Percentiles rank a stretch among this genome's conserved stretches.
Evolutionary conservation across 73 alveolate species (phyloP).

Genomic region (Urostyla sp.): DNA sequence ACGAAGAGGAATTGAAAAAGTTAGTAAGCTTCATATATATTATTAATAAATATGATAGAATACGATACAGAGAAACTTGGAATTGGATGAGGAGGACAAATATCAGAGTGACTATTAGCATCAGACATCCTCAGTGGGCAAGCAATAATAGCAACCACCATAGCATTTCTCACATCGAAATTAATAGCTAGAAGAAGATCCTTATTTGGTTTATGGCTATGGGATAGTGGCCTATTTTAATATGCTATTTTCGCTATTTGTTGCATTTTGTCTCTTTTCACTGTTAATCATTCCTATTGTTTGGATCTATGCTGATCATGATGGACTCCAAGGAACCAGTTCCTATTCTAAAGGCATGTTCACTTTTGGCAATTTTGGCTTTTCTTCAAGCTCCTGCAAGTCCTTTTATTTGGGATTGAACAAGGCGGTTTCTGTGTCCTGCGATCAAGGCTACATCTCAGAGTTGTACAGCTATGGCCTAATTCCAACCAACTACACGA

Average conservation of each 20-base stretch:
- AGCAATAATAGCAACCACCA: background rate
- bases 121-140: too few species aligned
- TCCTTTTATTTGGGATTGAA: conserved; percentile 21
- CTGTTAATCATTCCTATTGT: conserved; percentile 63
- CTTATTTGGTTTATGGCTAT: conserved; percentile 53
- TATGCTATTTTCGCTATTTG: conserved; percentile 28
- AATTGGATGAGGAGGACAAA: conserved; percentile 1
- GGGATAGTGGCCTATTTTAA: conserved; percentile 65
- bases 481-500: background rate
- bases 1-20: conserved; percentile 27
- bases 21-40: conserved; percentile 17
- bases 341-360: conserved; percentile 31
- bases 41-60: background rate
- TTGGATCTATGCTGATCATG: conserved; percentile 14
- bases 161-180: background rate
- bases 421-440: background rate
- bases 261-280: conserved; percentile 38
- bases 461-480: conserved; percentile 13
- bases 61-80: background rate
- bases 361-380: conserved; percentile 69
- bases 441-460: conserved; percentile 39
- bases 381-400: conserved; percentile 47
- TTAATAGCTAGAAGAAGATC: conserved; percentile 23
- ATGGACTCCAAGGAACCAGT: conserved; percentile 39
- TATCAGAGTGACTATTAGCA: background rate